Evolutionary conservation across 1,284 basidiomycete genomes (phyloP).

Genomic region (Microbotryum violaceum): DNA sequence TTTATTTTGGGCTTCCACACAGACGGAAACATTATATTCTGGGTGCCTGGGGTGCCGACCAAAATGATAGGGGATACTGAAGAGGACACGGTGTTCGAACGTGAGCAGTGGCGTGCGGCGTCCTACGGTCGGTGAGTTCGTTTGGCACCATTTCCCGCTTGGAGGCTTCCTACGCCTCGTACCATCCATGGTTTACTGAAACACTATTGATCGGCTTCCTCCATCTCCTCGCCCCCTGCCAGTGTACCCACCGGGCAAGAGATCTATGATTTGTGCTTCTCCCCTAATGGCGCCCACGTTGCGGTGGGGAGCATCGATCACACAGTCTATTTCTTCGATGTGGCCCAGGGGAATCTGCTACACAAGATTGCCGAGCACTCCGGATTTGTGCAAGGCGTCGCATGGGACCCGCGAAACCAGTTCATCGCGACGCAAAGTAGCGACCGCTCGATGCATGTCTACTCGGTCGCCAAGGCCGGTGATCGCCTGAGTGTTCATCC

Average conservation of each 20-base stretch:
- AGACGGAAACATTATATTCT: slow-evolving; percentile 97
- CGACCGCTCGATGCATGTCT: slow-evolving; percentile 49
- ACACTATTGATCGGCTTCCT: slow-evolving; percentile 1
- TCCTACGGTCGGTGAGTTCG: slow-evolving; percentile 65
- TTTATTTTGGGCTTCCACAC: slow-evolving; percentile 1
- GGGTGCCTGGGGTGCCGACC: slow-evolving; percentile 73
- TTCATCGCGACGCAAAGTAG: slow-evolving; percentile 91
- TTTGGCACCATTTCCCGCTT: slow-evolving; percentile 28
- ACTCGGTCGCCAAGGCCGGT: slow-evolving; percentile 14
- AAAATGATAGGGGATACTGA: slow-evolving; percentile 63
- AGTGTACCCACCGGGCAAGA: slow-evolving; percentile 54
- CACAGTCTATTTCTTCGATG: slow-evolving; percentile 74
- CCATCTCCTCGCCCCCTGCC: no score
- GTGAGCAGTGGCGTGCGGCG: slow-evolving; percentile 90
- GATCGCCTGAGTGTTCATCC: slow-evolving; percentile 70
- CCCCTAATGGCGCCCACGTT: slow-evolving; percentile 86
- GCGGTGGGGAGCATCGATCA: slow-evolving; percentile 95
- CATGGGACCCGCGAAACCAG: slow-evolving; percentile 91
- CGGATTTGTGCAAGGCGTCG: slow-evolving; percentile 92
- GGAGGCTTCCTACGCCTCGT: background rate
- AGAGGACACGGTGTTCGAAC: slow-evolving; percentile 79
- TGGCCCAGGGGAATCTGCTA: slow-evolving; percentile 64
- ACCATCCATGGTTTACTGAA: background rate
- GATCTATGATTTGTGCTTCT: slow-evolving; percentile 97
- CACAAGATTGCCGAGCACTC: slow-evolving; percentile 80